Evolutionary conservation across 2,329 filamentous ascomycete genomes (phyloP), one percentile per base, ranked within the genome.

Genomic region (Fusarium pilosicola): DNA sequence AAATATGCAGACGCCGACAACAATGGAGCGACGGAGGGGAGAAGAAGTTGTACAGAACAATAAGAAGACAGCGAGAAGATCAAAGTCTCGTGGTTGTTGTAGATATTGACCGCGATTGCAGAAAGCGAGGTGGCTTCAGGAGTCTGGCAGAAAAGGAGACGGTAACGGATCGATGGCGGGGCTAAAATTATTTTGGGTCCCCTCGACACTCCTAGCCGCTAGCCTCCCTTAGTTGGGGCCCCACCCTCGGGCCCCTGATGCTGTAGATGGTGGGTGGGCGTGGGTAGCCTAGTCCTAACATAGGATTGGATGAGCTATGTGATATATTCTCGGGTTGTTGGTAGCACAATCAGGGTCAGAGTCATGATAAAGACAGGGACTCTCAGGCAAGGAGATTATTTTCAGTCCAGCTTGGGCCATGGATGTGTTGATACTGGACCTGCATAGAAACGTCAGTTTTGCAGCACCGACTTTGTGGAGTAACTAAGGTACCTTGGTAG

Each of bases 81-180:
- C 73, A 79, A 74, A 73, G 75, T 67, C 66, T 62, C 62, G 71
- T 72, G 70, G 77, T 78, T 76, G 78, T 68, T 77, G 76, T 76
- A 77, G 78, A 75, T 77, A 79, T 78, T 76, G 74, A 74, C 77
- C 71, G 71, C 66, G 63, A 70, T 65, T 61, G 63, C 54, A 61
- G 71, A 51, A 63, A 70, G 71, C 73, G 67, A 70, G 59, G 67
- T 75, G 71, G 75, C 68, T 74, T 70, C 66, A 71, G 71, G 74
- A 73, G 77, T 71, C 71, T 71, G 70, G 76, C 69, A 76, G 76
- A 77, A 80, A 81, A 81, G 79, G 80, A 77, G 79, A 77, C 73
- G 71, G 78, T 73, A 78, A 80, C 79, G 77, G 81, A 83, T 82
- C 77, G 81, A 83, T 82, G 81, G 82, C 81, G 82, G 82, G 82